Base-by-base conservation (phyloP, 2,329 filamentous ascomycete genomes). In the Trichothecium sympodiale region DNA sequence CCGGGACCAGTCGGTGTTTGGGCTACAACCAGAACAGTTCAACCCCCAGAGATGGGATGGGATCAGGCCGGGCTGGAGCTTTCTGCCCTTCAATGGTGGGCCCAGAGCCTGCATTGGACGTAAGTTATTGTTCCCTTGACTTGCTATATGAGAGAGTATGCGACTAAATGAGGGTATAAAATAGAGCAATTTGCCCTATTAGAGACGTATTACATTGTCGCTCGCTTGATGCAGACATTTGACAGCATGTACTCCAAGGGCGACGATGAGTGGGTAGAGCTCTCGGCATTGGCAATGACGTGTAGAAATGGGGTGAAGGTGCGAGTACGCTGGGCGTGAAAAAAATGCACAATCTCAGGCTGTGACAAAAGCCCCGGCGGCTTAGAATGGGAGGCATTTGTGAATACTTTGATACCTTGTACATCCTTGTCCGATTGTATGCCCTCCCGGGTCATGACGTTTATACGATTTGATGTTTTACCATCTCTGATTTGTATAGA, bases 41-140 rank as follows among this genome's bases (percentile, higher is more conserved):
- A 50, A 48, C 10, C 62, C 62, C 1, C 61, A 64, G 39, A 41
- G 62, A 30, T 66, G 62, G 62, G 52, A 53, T n/a, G 47, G 48
- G 3, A 38, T 57, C 2, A 46, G 54, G 12, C 55, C 59, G 8
- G 53, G 59, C 3, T 67, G 62, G 62, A 55, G 53, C 9, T 67
- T 59, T 37, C 40, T 66, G 9, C 62, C 62, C 2, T 68, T 67
- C 43, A 65, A 61, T 40, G 64, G 62, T 4, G 62, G 62, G 2
- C 63, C 63, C 6, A 43, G 63, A 25, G 61, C 64, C 20, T 67
- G 63, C 43, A 54, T 65, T 17, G 64, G 62, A n/a, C 58, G 60
- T 54, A 39, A 56, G 50, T 56, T 10, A 14, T 14, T 10, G 8
- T 29, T 17, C 6, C 5, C 26, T 7, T 9, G 13, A 6, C 14